Evolutionary conservation across 495 filamentous ascomycete species (phyloP), one percentile per base, ranked within the genome.

Genomic region (Hypoxylon crocopeplum): DNA sequence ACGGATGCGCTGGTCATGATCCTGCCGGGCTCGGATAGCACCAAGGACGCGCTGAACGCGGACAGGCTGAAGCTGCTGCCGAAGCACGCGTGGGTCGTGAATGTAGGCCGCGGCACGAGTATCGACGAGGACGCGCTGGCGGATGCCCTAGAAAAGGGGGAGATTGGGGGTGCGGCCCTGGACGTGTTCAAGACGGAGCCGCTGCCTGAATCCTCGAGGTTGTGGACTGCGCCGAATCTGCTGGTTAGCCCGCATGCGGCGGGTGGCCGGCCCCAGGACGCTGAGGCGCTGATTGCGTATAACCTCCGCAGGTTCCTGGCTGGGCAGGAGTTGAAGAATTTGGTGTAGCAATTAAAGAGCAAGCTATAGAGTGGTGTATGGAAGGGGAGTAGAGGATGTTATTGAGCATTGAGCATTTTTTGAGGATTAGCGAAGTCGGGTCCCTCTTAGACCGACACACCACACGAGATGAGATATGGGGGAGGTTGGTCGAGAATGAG

Each of bases 121-220:
- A 84, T 93, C 30, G 87, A 95, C 62, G 91, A 95, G 79, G 86
- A 77, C 32, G 89, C 88, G 17, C 79, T 92, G 49, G 88, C 86
- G n/a, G 80, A 85, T 15, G 89, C 89, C 17, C 69, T 93, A 10
- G 81, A 90, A 40, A 81, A 75, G 27, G 88, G 84, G 1, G 82
- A 84, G 75, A 82, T 91, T 52, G 79, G 80, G n/a, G 81, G 82
- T 64, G 78, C 83, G 59, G 89, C 88, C 39, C 74, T 93, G 13
- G 89, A 93, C 68, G 89, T 93, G n/a, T 93, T 86, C 56, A 88
- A 92, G 73, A 81, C 86, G 32, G 89, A 93, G 73, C 89, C 89
- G 33, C 49, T 80, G 59, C 76, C 76, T 2, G 67, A 62, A 50
- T 59, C 47, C 24, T 73, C 74, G 41, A 45, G 65, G 33, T 39